A percentile compares a stretch with the other conserved stretches of the same genome.
Evolutionary conservation across 768 basidiomycete species (phyloP).

Genomic region (Termitomyces eurrhizus): DNA sequence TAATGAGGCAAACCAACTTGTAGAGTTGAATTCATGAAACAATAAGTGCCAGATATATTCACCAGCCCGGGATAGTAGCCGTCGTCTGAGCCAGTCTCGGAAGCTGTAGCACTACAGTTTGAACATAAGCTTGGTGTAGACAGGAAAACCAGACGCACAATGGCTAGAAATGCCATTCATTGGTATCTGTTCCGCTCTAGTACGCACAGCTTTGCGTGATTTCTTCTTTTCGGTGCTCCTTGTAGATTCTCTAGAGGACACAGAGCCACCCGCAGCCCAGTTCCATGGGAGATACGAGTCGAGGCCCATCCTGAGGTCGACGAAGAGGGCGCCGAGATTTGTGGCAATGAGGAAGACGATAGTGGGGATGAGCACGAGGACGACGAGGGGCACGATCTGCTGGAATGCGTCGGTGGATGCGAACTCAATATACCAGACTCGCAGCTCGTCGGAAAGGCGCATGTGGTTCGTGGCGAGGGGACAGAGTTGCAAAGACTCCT

Average conservation of each 20-base stretch:
- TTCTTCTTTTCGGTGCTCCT: conserved; percentile 36
- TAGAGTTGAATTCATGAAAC: conserved; percentile 96
- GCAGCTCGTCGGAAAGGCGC: conserved; percentile 38
- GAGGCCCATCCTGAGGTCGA: conserved; percentile 47
- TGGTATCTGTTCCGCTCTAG: conserved; percentile 55
- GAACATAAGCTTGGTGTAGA: not conserved
- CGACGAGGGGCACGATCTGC: conserved; percentile 55
- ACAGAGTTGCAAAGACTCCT: conserved; percentile 3
- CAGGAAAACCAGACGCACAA: conserved; percentile 12
- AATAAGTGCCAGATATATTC: conserved; percentile 94
- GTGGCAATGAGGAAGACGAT: conserved; percentile 40
- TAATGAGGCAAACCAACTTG: conserved; percentile 48
- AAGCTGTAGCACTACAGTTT: not conserved
- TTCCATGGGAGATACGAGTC: conserved; percentile 61
- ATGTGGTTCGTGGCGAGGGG: conserved; percentile 30
- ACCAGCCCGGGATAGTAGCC: conserved; percentile 86
- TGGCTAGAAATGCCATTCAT: conserved; percentile 33
- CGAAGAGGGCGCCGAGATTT: conserved; percentile 25
- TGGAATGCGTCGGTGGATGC: conserved; percentile 39
- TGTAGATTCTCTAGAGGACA: conserved; percentile 10
- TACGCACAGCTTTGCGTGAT: conserved; percentile 46
- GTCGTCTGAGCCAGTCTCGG: conserved; percentile 24
- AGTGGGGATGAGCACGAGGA: conserved; percentile 53
- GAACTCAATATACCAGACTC: conserved; percentile 35
- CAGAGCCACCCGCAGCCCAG: conserved; percentile 38